Percentiles rank a stretch among this genome's conserved stretches.
Evolutionary conservation across 352 stramenopile species (phyloP).

Genomic region (Pythium rhizo-oryzae): DNA sequence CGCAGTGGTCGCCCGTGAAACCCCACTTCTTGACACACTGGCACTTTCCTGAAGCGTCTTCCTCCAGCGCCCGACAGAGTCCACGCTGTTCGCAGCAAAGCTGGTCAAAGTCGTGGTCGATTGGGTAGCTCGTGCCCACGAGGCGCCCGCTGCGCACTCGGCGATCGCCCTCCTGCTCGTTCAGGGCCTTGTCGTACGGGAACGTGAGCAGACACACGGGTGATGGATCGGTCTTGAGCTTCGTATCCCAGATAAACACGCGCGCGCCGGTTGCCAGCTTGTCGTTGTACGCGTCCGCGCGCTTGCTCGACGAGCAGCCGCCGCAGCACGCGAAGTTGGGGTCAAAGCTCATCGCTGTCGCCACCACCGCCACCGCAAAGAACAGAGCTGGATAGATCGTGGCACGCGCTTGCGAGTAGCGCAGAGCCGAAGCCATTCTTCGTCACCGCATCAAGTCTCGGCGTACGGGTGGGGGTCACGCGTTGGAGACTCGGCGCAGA

Average conservation of each 20-base stretch:
- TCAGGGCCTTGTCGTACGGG: slow-evolving; percentile 58
- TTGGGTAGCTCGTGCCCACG: slow-evolving; percentile 67
- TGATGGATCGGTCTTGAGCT: slow-evolving; percentile 57
- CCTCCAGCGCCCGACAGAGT: slow-evolving; percentile 41
- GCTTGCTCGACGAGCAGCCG: slow-evolving; percentile 62
- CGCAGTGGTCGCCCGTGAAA: slow-evolving; percentile 67
- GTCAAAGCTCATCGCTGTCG: slow-evolving; percentile 33
- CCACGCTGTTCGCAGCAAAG: slow-evolving; percentile 72
- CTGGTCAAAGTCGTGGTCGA: slow-evolving; percentile 72
- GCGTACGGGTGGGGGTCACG: no score
- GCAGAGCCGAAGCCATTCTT: neutral
- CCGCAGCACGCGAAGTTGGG: slow-evolving; percentile 70
- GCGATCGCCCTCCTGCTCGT: slow-evolving; percentile 59
- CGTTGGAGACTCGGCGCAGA: no score
- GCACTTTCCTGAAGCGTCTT: slow-evolving; percentile 67
- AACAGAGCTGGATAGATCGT: neutral
- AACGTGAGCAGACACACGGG: slow-evolving; percentile 53
- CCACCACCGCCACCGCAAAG: neutral
- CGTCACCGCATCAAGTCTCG: neutral
- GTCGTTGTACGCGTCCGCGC: slow-evolving; percentile 46
- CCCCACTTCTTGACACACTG: slow-evolving; percentile 69
- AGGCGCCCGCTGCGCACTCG: slow-evolving; percentile 60
- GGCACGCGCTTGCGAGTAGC: neutral
- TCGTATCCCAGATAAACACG: slow-evolving; percentile 72
- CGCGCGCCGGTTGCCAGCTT: slow-evolving; percentile 53